Conservation (phyloP, 352 stramenopile genomes). For the Pythium utonaiense region DNA sequence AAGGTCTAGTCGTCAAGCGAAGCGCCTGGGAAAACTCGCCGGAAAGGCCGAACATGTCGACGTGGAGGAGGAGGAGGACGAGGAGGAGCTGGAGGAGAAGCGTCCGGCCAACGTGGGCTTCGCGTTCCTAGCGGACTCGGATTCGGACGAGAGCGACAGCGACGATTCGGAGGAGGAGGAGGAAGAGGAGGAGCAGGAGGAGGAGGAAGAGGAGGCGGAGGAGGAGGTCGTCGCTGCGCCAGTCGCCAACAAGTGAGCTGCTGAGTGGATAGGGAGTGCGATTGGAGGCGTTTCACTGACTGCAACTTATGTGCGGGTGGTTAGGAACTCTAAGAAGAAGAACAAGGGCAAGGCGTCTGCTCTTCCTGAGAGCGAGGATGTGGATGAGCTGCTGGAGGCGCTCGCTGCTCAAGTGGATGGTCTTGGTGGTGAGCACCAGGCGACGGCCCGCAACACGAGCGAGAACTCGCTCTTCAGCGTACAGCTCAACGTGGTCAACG, state of each 20-base stretch:
- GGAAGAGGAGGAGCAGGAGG: constrained; percentile 30
- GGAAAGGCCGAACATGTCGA: constrained; percentile 25
- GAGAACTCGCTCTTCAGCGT: constrained; percentile 67
- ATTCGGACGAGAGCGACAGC: constrained; percentile 32
- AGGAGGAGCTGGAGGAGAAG: constrained; percentile 55
- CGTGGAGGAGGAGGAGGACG: constrained; percentile 31
- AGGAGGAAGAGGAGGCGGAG: constrained; percentile 1
- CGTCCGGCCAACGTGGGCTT: constrained; percentile 54
- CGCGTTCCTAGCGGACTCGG: constrained; percentile 68
- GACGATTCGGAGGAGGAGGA: constrained; percentile 21
- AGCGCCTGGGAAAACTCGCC: constrained; percentile 50
- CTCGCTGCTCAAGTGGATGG: constrained; percentile 43
- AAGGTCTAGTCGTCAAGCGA: constrained; percentile 81
- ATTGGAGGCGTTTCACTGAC: not conserved
- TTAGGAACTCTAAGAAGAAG: constrained; percentile 38
- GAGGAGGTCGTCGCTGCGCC: not conserved
- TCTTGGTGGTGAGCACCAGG: constrained; percentile 33
- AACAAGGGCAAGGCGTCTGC: constrained; percentile 22
- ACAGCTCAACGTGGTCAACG: constrained; percentile 72
- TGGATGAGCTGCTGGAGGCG: constrained; percentile 69
- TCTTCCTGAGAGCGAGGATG: constrained; percentile 30
- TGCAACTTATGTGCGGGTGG: not conserved
- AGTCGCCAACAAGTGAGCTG: constrained; percentile 10
- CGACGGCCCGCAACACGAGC: constrained; percentile 30
- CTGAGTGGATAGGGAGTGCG: constrained; percentile 20